Evolutionary conservation across 371 early-diverging fungal species (phyloP), one percentile per base, ranked within the genome.

Genomic region (Blastocladiella emersonii): DNA sequence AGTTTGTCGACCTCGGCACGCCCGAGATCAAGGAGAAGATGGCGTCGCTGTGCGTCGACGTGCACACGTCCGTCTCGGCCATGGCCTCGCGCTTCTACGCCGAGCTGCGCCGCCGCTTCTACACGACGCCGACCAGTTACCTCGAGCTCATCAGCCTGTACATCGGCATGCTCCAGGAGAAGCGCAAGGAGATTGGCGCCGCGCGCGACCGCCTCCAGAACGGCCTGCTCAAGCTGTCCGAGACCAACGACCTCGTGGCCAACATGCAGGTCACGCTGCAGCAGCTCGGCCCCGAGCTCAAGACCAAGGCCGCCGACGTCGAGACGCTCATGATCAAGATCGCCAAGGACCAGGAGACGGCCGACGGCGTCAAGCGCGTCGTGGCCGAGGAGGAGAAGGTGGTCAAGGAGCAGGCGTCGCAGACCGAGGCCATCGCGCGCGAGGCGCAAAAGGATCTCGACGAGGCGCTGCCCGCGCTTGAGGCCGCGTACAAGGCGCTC

Each of bases 381-480:
- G 79, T 81, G 3, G 68, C 68, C 17, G 66, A 69, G 34, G 78
- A 81, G 57, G 81, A 81, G 60, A 66, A 70, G 13, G 67, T 68
- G 6, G 78, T 79, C 1, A 67, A 74, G n/a, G 74, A 76, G 60
- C 79, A 81, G 61, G 81, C 81, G 0, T 76, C 77, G 61, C 79
- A 81, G 64, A 81, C 81, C 12, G 75, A 76, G 56, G 71, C 68
- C 17, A 81, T 81, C 55, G 81, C 81, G 0, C 78, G 79, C 56
- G 81, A 81, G 49, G 78, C 81, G 21, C 78, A 79, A 57, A 65
- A 78, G 21, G 81, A 81, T 63, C 65, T 81, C 7, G 81, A 81
- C 63, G 81, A 81, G 65, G 82, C 82, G 0, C 68, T 82, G 8
- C 82, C 82, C 2, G 80, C 79, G 1, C 70, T 82, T 17, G 82